Evolutionary conservation across 108 stramenopile species (phyloP).

Genomic region (Cyclostephanos tholiformis): DNA sequence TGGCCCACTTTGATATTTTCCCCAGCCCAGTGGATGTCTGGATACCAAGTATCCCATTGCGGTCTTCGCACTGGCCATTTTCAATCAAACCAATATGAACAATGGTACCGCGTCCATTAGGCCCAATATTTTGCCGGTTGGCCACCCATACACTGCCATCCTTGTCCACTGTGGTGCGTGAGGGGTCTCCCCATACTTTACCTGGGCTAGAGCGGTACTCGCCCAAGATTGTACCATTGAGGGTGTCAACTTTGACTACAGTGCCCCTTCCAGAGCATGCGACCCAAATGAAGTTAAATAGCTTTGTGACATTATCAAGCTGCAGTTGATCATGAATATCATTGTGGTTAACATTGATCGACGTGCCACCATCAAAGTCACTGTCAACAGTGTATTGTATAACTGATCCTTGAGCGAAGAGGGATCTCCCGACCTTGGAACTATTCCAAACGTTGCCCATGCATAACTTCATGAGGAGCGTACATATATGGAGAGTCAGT

Average conservation of each 20-base stretch:
- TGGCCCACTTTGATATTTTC: neutral
- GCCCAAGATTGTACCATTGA: neutral
- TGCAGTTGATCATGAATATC: neutral
- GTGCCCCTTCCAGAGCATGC: neutral
- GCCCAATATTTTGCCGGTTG: neutral
- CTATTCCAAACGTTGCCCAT: too few species aligned
- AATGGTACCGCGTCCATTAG: neutral
- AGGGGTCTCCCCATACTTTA: neutral
- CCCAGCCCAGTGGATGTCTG: constrained; percentile 7
- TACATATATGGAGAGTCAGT: too few species aligned
- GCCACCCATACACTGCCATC: constrained; percentile 2
- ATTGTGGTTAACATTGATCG: neutral
- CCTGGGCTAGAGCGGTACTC: neutral
- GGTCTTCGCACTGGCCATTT: neutral
- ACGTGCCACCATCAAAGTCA: neutral
- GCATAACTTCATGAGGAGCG: too few species aligned
- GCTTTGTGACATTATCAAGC: neutral
- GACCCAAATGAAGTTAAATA: constrained; percentile 1
- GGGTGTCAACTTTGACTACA: neutral
- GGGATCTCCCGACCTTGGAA: too few species aligned
- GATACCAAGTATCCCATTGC: neutral
- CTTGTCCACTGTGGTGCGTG: neutral
- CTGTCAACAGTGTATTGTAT: neutral
- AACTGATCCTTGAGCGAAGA: neutral
- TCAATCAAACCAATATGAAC: neutral